Base-by-base conservation (phyloP, 176 grass and related monocot species). In the Aechmea fasciata region DNA sequence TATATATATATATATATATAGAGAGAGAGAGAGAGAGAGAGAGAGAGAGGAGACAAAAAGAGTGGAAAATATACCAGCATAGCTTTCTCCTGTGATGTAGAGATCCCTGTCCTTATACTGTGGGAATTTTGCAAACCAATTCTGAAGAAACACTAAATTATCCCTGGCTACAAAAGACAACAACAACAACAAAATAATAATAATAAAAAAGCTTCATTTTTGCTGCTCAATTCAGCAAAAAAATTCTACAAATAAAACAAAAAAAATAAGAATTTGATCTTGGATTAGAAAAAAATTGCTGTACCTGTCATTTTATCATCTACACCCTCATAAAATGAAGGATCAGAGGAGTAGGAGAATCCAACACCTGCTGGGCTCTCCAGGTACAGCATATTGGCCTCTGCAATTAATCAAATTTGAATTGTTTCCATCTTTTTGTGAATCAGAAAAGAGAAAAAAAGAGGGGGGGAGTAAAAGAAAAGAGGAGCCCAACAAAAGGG, bases 51-150 rank as follows among this genome's bases (percentile, higher is more conserved):
- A 23, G 22, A 23, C 22, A 23, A 23, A 23, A 23, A 23, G 22
- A 23, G 22, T 23, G 22, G 22, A 23, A 57, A 50, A 28, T 57
- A 33, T 77, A 87, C 93, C 94, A 23, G 94, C 94, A 74, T 97
- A 97, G 71, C 94, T 97, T 78, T 97, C 94, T 65, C 94, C 94
- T 28, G 86, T 73, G 65, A 97, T 93, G 86, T 97, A 97, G 51
- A 97, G 81, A 57, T 90, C 94, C 26, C 77, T 75, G 79, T 47
- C 83, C 81, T 85, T 90, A 70, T 92, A 97, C 78, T 83, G 77
- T 54, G 94, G 89, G 75, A 97, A 97, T 73, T 83, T 97, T 66
- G 84, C 69, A 33, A 97, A 82, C 94, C 94, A 97, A 81, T 84
- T 83, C 74, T 85, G 89, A 72, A 99, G 69, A 71, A 99, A 99